These are phyloP conservation scores for Ettlia oleoabundans DNA, from an alignment of 139 green algal species.

Conservation along the genomic window DNA sequence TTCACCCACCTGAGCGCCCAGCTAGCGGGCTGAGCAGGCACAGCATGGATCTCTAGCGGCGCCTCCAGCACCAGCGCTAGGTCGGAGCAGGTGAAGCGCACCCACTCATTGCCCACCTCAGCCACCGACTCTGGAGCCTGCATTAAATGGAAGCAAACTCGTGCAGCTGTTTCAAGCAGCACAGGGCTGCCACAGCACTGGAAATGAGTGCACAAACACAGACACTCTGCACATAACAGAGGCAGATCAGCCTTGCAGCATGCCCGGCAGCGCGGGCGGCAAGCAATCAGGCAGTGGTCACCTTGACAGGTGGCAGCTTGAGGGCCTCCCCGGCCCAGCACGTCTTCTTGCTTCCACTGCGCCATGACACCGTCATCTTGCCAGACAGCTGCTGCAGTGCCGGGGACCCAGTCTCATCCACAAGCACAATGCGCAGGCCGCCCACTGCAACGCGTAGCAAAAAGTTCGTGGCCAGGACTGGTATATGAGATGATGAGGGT, in stretches of 20 bases:
- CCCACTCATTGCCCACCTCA: constrained; percentile 34
- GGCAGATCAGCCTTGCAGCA: background rate
- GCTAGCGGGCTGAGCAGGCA: constrained; percentile 41
- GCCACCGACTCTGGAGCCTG: constrained; percentile 33
- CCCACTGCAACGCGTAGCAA: too few species aligned
- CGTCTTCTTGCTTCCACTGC: constrained; percentile 56
- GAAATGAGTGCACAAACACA: too few species aligned
- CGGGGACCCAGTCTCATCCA: constrained; percentile 57
- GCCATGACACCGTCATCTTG: constrained; percentile 68
- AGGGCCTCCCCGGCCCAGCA: constrained; percentile 35
- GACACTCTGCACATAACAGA: background rate
- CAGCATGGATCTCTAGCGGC: constrained; percentile 37
- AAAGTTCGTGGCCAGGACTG: too few species aligned
- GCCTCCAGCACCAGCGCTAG: constrained; percentile 49
- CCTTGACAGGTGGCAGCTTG: constrained; percentile 40
- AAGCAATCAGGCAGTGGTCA: background rate
- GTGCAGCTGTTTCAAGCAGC: too few species aligned
- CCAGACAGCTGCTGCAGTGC: constrained; percentile 35
- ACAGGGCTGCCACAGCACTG: too few species aligned
- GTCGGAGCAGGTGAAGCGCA: constrained; percentile 47
- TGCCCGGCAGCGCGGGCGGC: background rate
- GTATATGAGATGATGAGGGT: too few species aligned
- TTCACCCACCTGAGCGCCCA: constrained; percentile 47
- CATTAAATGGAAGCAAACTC: constrained; percentile 14
- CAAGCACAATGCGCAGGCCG: constrained; percentile 56